phyloP scores from a whole-genome alignment of 2,329 filamentous ascomycete species.

The Cyphellophora europaea region DNA sequence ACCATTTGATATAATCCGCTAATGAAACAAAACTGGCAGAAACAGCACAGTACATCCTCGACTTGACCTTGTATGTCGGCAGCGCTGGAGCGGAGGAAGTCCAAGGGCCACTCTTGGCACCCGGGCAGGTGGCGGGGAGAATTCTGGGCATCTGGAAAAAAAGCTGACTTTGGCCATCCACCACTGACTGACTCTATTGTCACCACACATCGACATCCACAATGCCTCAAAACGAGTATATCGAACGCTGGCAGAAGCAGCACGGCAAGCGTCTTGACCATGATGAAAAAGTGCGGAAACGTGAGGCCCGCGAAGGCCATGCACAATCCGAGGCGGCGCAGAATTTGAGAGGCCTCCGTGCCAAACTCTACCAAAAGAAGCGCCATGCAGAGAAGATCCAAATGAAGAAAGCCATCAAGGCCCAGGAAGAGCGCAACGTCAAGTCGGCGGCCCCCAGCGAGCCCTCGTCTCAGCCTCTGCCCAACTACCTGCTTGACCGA shows the following conservation, averaged over 20 bases:
- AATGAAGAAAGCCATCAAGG: constrained; percentile 90
- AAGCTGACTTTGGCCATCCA: no score
- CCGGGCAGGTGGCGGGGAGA: no score
- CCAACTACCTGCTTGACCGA: constrained; percentile 91
- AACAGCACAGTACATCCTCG: no score
- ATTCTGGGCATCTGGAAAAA: no score
- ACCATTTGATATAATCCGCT: no score
- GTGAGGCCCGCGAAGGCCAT: constrained; percentile 78
- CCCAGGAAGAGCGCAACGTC: constrained; percentile 92
- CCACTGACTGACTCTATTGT: no score
- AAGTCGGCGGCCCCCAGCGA: constrained; percentile 72
- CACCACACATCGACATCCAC: no score
- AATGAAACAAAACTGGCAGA: no score
- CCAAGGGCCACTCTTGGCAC: no score
- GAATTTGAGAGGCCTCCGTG: constrained; percentile 81
- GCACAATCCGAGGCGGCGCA: constrained; percentile 82
- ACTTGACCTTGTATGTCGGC: no score
- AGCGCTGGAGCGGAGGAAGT: no score
- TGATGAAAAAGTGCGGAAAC: constrained; percentile 84
- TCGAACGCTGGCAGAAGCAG: constrained; percentile 64
- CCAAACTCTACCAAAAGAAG: constrained; percentile 90
- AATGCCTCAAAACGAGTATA: constrained; percentile 21
- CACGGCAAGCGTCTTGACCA: constrained; percentile 61
- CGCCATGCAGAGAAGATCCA: constrained; percentile 96
- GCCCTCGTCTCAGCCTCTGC: constrained; percentile 71